Evolutionary conservation across 371 early-diverging fungal species (phyloP).

Genomic region (Apophysomyces trapeziformis): DNA sequence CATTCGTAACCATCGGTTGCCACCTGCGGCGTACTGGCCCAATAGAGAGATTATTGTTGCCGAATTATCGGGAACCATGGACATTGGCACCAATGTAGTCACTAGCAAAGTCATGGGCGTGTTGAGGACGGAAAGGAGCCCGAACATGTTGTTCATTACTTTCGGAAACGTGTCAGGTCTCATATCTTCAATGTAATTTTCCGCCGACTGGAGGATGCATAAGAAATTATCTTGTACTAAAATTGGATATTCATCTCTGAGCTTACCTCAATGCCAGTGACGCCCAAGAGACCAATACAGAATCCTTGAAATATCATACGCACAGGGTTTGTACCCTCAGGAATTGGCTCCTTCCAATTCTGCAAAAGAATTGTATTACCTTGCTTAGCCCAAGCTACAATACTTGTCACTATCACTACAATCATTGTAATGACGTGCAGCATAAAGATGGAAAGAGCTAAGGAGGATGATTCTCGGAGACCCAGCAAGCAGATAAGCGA

Average conservation of each 20-base stretch:
- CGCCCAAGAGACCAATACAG: slow-evolving; percentile 62
- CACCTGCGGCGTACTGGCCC: slow-evolving; percentile 46
- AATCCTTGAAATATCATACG: slow-evolving; percentile 54
- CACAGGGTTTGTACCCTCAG: slow-evolving; percentile 30
- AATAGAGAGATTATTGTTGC: slow-evolving; percentile 50
- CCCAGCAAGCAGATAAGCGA: slow-evolving; percentile 12
- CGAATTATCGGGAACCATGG: slow-evolving; percentile 38
- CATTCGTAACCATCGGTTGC: slow-evolving; percentile 45
- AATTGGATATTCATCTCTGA: background rate
- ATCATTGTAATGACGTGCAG: slow-evolving; percentile 36
- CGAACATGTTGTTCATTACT: slow-evolving; percentile 62
- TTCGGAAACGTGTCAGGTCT: slow-evolving; percentile 60
- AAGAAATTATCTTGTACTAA: background rate
- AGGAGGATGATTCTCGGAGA: slow-evolving; percentile 14
- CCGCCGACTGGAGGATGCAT: slow-evolving; percentile 32
- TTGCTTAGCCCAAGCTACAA: slow-evolving; percentile 38
- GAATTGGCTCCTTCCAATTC: slow-evolving; percentile 49
- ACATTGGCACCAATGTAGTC: slow-evolving; percentile 50
- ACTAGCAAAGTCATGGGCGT: slow-evolving; percentile 51
- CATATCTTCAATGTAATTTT: slow-evolving; percentile 61
- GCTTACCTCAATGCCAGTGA: slow-evolving; percentile 58
- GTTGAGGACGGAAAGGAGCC: slow-evolving; percentile 47
- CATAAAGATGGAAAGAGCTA: slow-evolving; percentile 13
- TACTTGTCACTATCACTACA: slow-evolving; percentile 44
- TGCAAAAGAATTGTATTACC: slow-evolving; percentile 43